Conservation (phyloP, 169 alveolate species). For the Cyclospora cayetanensis region DNA sequence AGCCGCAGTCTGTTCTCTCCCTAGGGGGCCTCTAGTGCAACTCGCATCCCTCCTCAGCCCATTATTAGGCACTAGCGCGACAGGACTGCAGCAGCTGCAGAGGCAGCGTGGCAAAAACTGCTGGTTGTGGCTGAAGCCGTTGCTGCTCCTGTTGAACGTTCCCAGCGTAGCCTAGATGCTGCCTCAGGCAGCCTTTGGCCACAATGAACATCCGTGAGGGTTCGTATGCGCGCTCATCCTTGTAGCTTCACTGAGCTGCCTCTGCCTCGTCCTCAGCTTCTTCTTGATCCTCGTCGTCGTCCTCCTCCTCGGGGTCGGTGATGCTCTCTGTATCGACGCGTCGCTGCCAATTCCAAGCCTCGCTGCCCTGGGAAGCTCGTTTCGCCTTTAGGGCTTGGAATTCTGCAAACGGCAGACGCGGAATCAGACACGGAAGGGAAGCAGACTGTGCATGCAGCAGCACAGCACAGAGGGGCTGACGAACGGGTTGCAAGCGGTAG, state of each 20-base stretch:
- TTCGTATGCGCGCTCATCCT: too few species aligned
- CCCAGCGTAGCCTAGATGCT: too few species aligned
- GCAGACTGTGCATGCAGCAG: neutral
- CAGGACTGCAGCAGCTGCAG: too few species aligned
- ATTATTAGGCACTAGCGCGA: too few species aligned
- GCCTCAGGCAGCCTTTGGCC: too few species aligned
- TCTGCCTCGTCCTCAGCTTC: constrained; percentile 23
- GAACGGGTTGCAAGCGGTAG: neutral
- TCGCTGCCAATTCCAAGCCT: constrained; percentile 63
- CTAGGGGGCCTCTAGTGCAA: too few species aligned
- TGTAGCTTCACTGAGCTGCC: neutral
- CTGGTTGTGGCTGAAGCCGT: neutral
- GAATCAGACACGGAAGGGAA: neutral
- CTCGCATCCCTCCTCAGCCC: too few species aligned
- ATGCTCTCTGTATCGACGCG: neutral
- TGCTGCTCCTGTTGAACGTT: neutral
- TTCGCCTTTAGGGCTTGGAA: constrained; percentile 28
- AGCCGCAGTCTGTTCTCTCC: too few species aligned
- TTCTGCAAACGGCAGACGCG: neutral
- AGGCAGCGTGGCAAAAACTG: too few species aligned
- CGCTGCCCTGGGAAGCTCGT: constrained; percentile 46
- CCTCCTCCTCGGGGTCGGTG: neutral
- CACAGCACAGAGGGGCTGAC: neutral
- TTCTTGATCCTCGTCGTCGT: constrained; percentile 9
- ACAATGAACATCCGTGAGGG: neutral